phyloP scores from a whole-genome alignment of 345 rosid genomes.

The Eucalyptus regnans region DNA sequence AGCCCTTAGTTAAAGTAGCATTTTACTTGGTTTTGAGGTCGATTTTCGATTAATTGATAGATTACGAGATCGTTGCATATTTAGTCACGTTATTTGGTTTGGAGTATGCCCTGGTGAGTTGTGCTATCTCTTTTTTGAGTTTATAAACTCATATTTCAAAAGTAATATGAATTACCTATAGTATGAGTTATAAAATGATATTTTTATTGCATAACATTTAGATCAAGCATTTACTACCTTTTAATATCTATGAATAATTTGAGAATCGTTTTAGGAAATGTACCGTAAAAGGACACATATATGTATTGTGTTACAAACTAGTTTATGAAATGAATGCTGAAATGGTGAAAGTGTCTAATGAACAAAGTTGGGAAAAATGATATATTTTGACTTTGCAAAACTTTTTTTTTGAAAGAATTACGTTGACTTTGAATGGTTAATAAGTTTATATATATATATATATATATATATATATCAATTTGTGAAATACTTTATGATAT shows the following conservation, averaged over 20 bases:
- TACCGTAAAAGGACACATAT: neutral
- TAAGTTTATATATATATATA: no score
- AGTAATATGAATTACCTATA: no score
- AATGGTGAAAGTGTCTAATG: neutral
- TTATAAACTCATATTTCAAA: neutral
- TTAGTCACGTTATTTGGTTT: neutral
- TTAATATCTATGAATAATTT: neutral
- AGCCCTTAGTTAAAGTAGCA: neutral
- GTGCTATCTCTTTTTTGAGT: no score
- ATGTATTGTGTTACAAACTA: neutral
- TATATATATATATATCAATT: no score
- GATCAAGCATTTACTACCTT: neutral
- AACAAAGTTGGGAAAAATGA: neutral
- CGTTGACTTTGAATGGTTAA: neutral
- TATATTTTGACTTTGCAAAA: neutral
- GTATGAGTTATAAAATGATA: neutral
- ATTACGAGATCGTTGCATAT: fast-evolving
- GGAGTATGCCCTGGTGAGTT: fast-evolving
- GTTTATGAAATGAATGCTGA: neutral
- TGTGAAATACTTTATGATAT: no score
- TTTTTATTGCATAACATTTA: neutral
- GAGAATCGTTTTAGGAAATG: neutral
- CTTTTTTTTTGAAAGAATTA: no score
- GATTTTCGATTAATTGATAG: neutral
- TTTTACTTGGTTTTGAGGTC: neutral